Conservation (phyloP, 352 stramenopile species). For the Lagenidium giganteum region DNA sequence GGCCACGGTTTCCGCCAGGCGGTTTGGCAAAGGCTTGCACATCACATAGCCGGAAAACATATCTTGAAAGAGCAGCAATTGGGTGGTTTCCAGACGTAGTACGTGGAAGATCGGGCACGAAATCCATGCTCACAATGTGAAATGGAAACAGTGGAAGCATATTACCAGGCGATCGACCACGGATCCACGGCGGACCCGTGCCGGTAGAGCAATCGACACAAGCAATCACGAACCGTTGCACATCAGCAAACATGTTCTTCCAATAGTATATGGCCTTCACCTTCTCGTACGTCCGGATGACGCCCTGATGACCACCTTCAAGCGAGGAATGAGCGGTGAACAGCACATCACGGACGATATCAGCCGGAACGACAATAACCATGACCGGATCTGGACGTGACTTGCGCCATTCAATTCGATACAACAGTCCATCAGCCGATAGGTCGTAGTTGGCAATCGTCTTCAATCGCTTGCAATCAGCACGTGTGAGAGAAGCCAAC, state of each 20-base stretch:
- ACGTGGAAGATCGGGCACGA: not conserved
- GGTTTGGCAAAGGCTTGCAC: conserved; percentile 11
- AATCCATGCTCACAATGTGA: conserved; percentile 10
- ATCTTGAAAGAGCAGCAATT: conserved; percentile 19
- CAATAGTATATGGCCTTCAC: conserved; percentile 10
- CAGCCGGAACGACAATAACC: conserved; percentile 5
- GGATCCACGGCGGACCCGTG: not conserved
- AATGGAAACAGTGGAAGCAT: not conserved
- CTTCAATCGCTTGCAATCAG: no score
- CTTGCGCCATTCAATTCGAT: no score
- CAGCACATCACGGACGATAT: conserved; percentile 1
- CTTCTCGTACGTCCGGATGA: conserved; percentile 7
- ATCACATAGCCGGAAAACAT: conserved; percentile 18
- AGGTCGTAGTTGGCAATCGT: no score
- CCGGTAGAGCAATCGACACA: conserved; percentile 11
- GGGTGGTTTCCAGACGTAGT: conserved; percentile 6
- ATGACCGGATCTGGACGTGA: no score
- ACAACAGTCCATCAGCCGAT: no score
- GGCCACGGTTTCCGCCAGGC: conserved; percentile 10
- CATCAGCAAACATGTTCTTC: conserved; percentile 5
- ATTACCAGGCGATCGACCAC: conserved; percentile 3
- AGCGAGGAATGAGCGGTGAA: conserved; percentile 2
- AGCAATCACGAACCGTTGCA: not conserved
- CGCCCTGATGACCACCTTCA: conserved; percentile 6
- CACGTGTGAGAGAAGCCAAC: no score